Percentiles rank a stretch among this genome's conserved stretches.
These are phyloP conservation scores for Pseudisothecium myosuroides DNA, from an alignment of 225 moss, liverwort and hornwort species.

Conservation along the genomic window DNA sequence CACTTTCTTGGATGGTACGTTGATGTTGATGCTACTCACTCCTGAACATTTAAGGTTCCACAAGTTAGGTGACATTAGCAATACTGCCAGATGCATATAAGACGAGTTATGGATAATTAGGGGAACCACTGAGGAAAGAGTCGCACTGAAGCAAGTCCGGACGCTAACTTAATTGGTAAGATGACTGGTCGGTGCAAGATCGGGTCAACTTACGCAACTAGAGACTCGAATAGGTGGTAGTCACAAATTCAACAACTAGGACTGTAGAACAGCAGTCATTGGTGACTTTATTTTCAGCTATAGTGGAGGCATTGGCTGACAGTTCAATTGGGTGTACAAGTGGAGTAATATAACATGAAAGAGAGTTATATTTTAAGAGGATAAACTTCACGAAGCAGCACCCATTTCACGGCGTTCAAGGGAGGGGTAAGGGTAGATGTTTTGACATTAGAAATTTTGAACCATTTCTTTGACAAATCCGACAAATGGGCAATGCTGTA, in stretches of 20 bases:
- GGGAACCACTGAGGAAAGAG: too few species aligned
- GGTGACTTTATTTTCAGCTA: too few species aligned
- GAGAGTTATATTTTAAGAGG: not conserved
- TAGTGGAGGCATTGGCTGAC: too few species aligned
- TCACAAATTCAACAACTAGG: not conserved
- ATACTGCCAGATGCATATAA: too few species aligned
- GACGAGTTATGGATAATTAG: rapidly evolving
- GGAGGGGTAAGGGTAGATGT: too few species aligned
- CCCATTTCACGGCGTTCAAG: not conserved
- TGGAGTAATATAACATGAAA: not conserved
- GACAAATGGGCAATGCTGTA: not conserved
- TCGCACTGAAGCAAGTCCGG: too few species aligned
- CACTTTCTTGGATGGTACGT: constrained; percentile 10
- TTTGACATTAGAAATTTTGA: rapidly evolving
- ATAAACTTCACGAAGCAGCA: too few species aligned
- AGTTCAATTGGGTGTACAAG: not conserved
- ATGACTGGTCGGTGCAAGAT: too few species aligned
- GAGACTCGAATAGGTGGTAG: not conserved
- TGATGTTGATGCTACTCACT: not conserved
- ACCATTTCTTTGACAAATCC: not conserved
- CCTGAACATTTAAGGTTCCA: not conserved
- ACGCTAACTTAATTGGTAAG: rapidly evolving
- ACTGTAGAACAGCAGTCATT: not conserved
- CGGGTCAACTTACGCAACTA: not conserved
- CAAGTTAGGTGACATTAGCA: not conserved